A percentile compares a stretch with the other conserved stretches of the same genome.
These are phyloP conservation scores for Nicotiana knightiana DNA, from an alignment of 257 asterid genomes.

Conservation along the genomic window DNA sequence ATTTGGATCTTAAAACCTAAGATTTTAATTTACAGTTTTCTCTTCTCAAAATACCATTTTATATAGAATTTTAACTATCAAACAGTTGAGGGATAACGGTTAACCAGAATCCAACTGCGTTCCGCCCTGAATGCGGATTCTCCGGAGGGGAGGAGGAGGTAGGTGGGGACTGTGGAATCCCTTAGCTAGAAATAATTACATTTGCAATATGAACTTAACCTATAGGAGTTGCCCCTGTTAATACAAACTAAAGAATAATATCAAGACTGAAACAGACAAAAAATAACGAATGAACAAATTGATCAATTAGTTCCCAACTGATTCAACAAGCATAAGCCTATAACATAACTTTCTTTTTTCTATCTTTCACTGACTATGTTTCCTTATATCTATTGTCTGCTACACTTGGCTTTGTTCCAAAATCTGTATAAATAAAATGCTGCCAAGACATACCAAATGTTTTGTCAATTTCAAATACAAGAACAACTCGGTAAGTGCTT, in stretches of 20 bases:
- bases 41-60: too few species aligned
- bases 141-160: background rate
- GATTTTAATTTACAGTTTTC: too few species aligned
- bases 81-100: background rate
- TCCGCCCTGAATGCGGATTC: background rate
- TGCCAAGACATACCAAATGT: background rate
- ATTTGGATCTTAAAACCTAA: too few species aligned
- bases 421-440: background rate
- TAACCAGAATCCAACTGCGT: background rate
- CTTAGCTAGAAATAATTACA: too few species aligned
- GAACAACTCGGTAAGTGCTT: background rate
- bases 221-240: background rate
- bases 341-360: background rate
- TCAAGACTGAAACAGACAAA: background rate
- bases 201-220: background rate
- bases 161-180: too few species aligned
- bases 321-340: background rate
- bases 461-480: background rate
- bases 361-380: background rate
- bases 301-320: background rate
- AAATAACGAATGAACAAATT: background rate
- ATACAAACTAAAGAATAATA: too few species aligned
- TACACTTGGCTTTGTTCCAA: background rate
- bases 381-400: background rate
- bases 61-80: too few species aligned